Conservation (phyloP, 768 basidiomycete species). For the Collybiopsis luxurians region DNA sequence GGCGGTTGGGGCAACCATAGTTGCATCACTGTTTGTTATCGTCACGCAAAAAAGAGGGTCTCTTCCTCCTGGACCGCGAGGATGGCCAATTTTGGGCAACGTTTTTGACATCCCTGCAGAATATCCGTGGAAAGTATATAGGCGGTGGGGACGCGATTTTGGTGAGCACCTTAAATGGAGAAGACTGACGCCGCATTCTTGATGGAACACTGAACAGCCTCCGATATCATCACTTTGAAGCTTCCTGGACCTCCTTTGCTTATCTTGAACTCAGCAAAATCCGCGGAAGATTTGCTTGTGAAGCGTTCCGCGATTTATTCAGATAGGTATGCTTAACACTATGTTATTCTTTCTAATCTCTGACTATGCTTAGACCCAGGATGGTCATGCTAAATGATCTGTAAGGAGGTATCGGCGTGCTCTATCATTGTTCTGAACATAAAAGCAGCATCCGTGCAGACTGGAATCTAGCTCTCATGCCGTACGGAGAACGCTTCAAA, state of each 20-base stretch:
- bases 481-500: slow-evolving; percentile 30
- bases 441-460: slow-evolving; percentile 30
- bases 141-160: not conserved
- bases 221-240: slow-evolving; percentile 22
- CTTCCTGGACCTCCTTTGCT: slow-evolving; percentile 28
- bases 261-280: slow-evolving; percentile 29
- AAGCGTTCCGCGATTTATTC: slow-evolving; percentile 34
- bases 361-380: not conserved
- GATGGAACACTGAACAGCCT: not conserved
- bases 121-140: not conserved
- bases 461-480: slow-evolving; percentile 32
- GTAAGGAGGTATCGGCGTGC: slow-evolving; percentile 15
- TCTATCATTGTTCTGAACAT: not conserved
- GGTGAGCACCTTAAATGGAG: not conserved
- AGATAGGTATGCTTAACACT: slow-evolving; percentile 19
- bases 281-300: slow-evolving; percentile 31
- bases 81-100: slow-evolving; percentile 9
- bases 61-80: slow-evolving; percentile 9
- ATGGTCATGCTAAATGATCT: slow-evolving; percentile 29
- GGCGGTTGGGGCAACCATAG: not conserved
- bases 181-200: not conserved
- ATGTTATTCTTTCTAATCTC: not conserved
- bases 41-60: not conserved
- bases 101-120: slow-evolving; percentile 1
- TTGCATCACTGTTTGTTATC: not conserved